Evolutionary conservation across 1,284 basidiomycete species (phyloP).

Genomic region (Singerocomus inundabilis): DNA sequence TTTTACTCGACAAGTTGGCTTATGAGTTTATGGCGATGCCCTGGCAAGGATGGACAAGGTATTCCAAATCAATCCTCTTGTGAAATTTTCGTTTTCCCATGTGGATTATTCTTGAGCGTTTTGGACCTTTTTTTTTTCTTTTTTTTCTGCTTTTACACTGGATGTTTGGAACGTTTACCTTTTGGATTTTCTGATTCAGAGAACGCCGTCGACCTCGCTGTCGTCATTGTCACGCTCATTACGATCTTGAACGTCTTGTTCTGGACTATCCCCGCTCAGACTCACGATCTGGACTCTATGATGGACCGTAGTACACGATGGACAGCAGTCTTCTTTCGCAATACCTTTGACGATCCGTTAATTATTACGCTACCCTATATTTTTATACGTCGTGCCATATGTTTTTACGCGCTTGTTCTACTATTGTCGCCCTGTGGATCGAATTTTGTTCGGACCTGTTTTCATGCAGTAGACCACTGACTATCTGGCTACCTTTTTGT

Average conservation of each 20-base stretch:
- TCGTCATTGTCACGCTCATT: conserved; percentile 14
- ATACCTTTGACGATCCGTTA: conserved; percentile 22
- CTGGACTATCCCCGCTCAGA: conserved; percentile 17
- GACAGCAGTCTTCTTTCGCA: conserved; percentile 10
- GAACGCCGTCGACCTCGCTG: conserved; percentile 10
- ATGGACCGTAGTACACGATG: conserved; percentile 21
- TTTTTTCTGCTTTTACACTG: too few species aligned
- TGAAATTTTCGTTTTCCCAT: neutral
- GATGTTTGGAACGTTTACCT: conserved; percentile 11
- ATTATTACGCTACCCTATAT: conserved; percentile 31
- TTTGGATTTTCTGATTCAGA: conserved; percentile 8
- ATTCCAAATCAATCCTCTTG: neutral
- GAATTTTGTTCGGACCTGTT: conserved; percentile 11
- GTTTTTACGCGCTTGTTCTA: conserved; percentile 8
- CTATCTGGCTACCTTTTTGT: neutral
- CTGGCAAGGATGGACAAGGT: neutral
- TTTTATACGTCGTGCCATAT: conserved; percentile 28
- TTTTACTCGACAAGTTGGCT: conserved; percentile 3
- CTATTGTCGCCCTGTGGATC: conserved; percentile 3
- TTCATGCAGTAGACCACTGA: conserved; percentile 6
- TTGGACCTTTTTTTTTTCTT: neutral
- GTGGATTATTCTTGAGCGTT: conserved; percentile 18
- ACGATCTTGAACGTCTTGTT: conserved; percentile 21
- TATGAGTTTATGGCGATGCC: neutral
- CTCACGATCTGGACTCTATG: conserved; percentile 22